Conservation (phyloP, 257 asterid species). For the Gentiana dahurica region DNA sequence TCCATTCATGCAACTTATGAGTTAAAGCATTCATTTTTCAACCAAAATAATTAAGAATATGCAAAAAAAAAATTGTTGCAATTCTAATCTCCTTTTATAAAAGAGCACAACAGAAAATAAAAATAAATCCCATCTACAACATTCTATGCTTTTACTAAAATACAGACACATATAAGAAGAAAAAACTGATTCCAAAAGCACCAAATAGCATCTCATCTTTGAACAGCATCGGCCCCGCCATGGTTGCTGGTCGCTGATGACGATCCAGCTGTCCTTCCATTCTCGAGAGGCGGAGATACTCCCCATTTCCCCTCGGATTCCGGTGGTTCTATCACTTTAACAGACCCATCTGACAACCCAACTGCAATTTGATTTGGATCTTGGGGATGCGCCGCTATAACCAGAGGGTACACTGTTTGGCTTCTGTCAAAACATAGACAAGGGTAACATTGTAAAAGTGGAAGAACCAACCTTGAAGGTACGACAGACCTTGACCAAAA, state of each 20-base stretch:
- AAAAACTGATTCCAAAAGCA: not conserved
- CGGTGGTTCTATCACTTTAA: slow-evolving; percentile 89
- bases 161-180: slow-evolving; percentile 21
- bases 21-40: too few relatives aligned
- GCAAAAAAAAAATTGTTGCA: slow-evolving; percentile 4
- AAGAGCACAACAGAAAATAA: slow-evolving; percentile 18
- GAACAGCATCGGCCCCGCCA: slow-evolving; percentile 62
- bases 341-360: slow-evolving; percentile 82
- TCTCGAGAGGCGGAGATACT: slow-evolving; percentile 54
- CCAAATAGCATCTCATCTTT: slow-evolving; percentile 35
- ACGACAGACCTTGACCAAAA: too few relatives aligned
- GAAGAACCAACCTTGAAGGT: too few relatives aligned
- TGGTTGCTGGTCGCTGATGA: slow-evolving; percentile 57
- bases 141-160: slow-evolving; percentile 32
- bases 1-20: too few relatives aligned
- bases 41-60: slow-evolving; percentile 9
- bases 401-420: slow-evolving; percentile 59
- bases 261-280: slow-evolving; percentile 58
- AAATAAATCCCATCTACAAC: slow-evolving; percentile 24
- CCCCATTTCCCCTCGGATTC: slow-evolving; percentile 90
- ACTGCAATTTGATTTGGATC: slow-evolving; percentile 80
- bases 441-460: too few relatives aligned
- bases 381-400: slow-evolving; percentile 81
- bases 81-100: slow-evolving; percentile 18
- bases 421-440: slow-evolving; percentile 30